Evolutionary conservation across 192 early-diverging fungal species (phyloP).

Genomic region (Coemansia asiatica): DNA sequence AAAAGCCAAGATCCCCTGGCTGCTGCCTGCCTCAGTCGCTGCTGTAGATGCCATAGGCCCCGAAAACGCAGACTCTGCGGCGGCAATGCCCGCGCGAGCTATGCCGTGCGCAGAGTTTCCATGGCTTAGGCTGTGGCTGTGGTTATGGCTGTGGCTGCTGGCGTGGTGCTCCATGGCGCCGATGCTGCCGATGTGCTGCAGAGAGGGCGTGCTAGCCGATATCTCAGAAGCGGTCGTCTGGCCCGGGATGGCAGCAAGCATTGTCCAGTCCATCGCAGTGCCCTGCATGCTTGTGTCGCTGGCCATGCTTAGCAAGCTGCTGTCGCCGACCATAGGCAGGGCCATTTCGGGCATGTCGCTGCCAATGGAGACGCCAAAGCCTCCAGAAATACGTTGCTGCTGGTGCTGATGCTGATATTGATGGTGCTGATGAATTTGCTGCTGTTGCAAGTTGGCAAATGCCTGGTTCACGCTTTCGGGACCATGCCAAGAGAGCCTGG

Average conservation of each 20-base stretch:
- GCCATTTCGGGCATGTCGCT: slow-evolving; percentile 29
- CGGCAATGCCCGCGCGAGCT: slow-evolving; percentile 13
- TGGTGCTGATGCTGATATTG: slow-evolving; percentile 13
- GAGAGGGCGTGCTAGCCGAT: slow-evolving; percentile 13
- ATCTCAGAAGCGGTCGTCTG: slow-evolving; percentile 22
- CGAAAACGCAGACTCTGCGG: slow-evolving; percentile 19
- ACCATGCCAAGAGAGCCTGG: slow-evolving; percentile 54
- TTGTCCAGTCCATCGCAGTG: slow-evolving; percentile 46
- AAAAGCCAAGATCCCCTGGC: slow-evolving; percentile 40
- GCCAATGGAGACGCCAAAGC: slow-evolving; percentile 40
- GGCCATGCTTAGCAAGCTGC: slow-evolving; percentile 21
- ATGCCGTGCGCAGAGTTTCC: slow-evolving; percentile 14
- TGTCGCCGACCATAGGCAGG: slow-evolving; percentile 43
- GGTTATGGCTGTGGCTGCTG: slow-evolving; percentile 1
- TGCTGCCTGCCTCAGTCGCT: slow-evolving; percentile 11
- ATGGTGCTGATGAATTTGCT: slow-evolving; percentile 24
- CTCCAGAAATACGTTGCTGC: slow-evolving; percentile 17
- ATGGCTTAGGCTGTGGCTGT: slow-evolving; percentile 16
- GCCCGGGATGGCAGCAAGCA: slow-evolving; percentile 45
- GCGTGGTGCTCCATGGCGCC: slow-evolving; percentile 23
- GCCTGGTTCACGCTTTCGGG: slow-evolving; percentile 48
- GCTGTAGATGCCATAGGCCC: slow-evolving; percentile 13
- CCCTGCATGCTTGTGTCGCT: slow-evolving; percentile 19
- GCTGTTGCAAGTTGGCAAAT: slow-evolving; percentile 35
- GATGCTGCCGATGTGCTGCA: slow-evolving; percentile 44